Percentiles rank a stretch among this genome's conserved stretches.
Conservation (phyloP, 768 basidiomycete genomes). For the Trichaptum fuscoviolaceum region DNA sequence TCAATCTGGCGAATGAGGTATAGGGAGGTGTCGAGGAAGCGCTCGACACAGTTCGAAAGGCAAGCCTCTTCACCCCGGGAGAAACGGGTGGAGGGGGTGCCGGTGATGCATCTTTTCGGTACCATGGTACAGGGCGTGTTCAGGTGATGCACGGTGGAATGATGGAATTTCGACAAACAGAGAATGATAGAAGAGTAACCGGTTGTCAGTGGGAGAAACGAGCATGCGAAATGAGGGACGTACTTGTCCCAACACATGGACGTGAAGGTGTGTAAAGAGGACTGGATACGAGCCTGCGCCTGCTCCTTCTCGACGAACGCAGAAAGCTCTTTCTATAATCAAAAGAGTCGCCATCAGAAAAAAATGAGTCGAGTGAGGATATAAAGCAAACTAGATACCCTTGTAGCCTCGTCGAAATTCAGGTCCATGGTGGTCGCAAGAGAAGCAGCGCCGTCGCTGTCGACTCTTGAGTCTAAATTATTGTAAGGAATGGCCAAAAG, state of each 20-base stretch:
- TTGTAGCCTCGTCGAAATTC: constrained; percentile 75
- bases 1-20: constrained; percentile 70
- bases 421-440: constrained; percentile 35
- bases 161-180: not conserved
- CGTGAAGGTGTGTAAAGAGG: constrained; percentile 72
- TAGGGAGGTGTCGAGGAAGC: constrained; percentile 84
- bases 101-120: constrained; percentile 69
- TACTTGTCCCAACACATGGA: constrained; percentile 92
- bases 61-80: constrained; percentile 77
- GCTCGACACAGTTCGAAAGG: constrained; percentile 83
- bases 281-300: constrained; percentile 65
- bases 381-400: constrained; percentile 35
- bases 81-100: constrained; percentile 72
- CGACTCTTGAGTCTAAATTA: not conserved
- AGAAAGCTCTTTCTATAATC: constrained; percentile 71
- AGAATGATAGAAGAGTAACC: not conserved
- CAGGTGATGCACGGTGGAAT: not conserved
- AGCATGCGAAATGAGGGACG: constrained; percentile 23
- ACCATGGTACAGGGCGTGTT: not conserved
- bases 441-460: not conserved
- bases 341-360: constrained; percentile 8
- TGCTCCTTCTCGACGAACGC: constrained; percentile 80
- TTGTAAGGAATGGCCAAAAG: not conserved
- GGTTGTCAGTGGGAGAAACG: not conserved
- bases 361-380: constrained; percentile 6